Base-by-base conservation (phyloP, 2,329 filamentous ascomycete species). In the Botrytis tulipae region DNA sequence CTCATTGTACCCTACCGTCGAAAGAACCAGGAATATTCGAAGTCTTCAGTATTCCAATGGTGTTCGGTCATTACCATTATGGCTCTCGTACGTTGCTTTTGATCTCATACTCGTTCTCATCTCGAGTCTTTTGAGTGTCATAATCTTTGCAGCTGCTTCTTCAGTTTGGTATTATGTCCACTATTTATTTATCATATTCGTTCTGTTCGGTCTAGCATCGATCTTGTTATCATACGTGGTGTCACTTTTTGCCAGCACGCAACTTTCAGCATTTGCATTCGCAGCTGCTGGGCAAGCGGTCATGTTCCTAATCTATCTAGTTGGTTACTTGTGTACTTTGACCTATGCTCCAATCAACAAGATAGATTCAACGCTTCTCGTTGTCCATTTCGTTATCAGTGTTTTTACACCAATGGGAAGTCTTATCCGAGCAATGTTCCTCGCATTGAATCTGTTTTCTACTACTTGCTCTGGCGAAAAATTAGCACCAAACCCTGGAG, bases 31-130 rank as follows among this genome's bases (percentile, higher is more conserved):
- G 68, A 92, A 94, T 76, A 93, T 98, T 37, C 89, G 95, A 70
- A 92, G 92, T 25, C 85, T 98, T 44, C 92, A 98, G 82, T 98
- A 97, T 82, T 97, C 93, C 71, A 98, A 97, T 79, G 95, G 95
- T 65, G 94, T 97, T 42, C 87, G 93, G 20, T 91, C 93, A 0
- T 85, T 93, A 14, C 93, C 94, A 0, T 85, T 98, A 2, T 98
- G 95, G 95, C 82, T 93, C 8, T 93, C 95, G 1, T 97, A 98
- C 80, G 85, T 92, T 0, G 79, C 86, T 0, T 97, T 97, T 79
- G 95, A 98, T 83, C 94, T 95, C 76, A 80, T 88, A 61, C 90
- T 97, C 73, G 90, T 94, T 1, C 80, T 97, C 22, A 78, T 89
- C 5, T 88, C 90, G 40, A 90, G 91, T 32, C 89, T 90, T 12